Base-by-base conservation (phyloP, 73 alveolate genomes). In the Paramecium primaurelia region DNA sequence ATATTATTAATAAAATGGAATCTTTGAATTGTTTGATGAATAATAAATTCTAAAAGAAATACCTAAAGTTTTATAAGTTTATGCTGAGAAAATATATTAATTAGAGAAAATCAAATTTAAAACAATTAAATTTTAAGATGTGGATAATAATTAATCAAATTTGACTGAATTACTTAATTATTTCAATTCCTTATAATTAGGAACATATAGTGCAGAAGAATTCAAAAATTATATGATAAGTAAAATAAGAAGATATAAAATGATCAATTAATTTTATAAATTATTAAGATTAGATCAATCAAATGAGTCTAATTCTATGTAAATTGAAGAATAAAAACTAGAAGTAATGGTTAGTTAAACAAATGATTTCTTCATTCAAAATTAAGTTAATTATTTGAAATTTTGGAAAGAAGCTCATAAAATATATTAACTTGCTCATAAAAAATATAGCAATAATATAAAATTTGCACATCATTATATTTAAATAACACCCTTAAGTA, bases 321-420 rank as follows among this genome's bases (percentile, higher is more conserved):
- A 80, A 80, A 44, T 45, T 1, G 91, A 80, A 47, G 47, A 42
- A 45, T 8, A 16, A 80, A 80, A 80, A 49, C 2, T 80, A 28
- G 91, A 80, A 28, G n/a, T 8, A 0, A 32, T 42, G 44, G 73
- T 80, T 14, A 44, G 58, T 18, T 26, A 80, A 47, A 44, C 71
- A 9, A 45, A 42, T 45, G 75, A 80, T 25, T 80, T 10, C 26
- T 49, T 80, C 6, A 44, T 80, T 8, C 0, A 49, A 80, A 44
- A 49, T 12, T 10, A 80, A 45, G 12, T 80, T 20, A 80, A 47
- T 8, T 42, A 80, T 49, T 80, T 44, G n/a, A 80, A 49, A 36
- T 80, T 80, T 45, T 80, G 91, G 91, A 80, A 20, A 80, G 91
- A 80, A 26, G 58, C 58, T 10, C n/a, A 42, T 3, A 47, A 80